A percentile compares a stretch with the other conserved stretches of the same genome.
Conservation (phyloP, 225 moss, liverwort and hornwort genomes). For the Physcomitrellopsis africana region DNA sequence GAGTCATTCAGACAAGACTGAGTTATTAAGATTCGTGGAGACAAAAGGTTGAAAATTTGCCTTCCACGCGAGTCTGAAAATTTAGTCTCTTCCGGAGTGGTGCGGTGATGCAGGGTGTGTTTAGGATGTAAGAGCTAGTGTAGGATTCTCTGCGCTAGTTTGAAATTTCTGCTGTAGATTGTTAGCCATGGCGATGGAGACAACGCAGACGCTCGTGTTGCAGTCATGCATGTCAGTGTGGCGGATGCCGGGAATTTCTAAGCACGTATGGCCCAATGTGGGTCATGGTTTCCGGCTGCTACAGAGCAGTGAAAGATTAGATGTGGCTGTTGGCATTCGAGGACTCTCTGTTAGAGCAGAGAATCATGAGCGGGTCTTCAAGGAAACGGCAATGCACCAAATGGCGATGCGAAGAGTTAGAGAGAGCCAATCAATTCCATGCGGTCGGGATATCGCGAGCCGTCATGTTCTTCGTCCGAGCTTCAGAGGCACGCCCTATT, state of each 20-base stretch:
- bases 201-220: conserved; percentile 38
- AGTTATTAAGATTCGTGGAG: too few species aligned
- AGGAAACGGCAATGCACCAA: background rate
- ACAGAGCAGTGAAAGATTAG: background rate
- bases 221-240: conserved; percentile 38
- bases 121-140: background rate
- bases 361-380: background rate
- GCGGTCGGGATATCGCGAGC: background rate
- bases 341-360: background rate
- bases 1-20: too few species aligned
- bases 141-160: too few species aligned
- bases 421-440: background rate
- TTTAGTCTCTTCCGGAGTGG: too few species aligned
- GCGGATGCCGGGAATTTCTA: conserved; percentile 17
- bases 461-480: conserved; percentile 11
- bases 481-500: conserved; percentile 11
- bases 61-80: too few species aligned
- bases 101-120: background rate
- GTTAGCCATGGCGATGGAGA: conserved; percentile 39
- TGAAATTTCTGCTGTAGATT: background rate
- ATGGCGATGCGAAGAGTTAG: background rate
- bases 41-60: too few species aligned
- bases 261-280: conserved; percentile 3
- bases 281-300: conserved; percentile 26
- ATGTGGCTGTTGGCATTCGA: conserved; percentile 1